Percentiles rank a stretch among this genome's conserved stretches.
These are phyloP conservation scores for Pontederia crassipes DNA, from an alignment of 176 grass and related monocot species.

Conservation along the genomic window DNA sequence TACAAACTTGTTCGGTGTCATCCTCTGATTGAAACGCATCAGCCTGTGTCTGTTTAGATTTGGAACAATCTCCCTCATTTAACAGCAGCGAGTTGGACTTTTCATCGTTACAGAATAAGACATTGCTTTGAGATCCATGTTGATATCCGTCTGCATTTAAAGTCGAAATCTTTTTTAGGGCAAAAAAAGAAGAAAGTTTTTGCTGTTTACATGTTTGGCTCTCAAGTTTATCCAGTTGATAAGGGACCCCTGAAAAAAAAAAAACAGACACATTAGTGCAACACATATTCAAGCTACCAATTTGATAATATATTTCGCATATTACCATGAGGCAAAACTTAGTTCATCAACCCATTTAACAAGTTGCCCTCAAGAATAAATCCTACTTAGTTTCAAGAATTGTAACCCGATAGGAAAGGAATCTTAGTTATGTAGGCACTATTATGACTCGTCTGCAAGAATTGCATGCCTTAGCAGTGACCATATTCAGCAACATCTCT, in stretches of 20 bases:
- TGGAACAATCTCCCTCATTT: background rate
- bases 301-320: background rate
- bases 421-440: too few species aligned
- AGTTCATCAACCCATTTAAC: background rate
- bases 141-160: background rate
- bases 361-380: background rate
- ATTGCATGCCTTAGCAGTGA: too few species aligned
- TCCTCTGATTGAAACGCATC: background rate
- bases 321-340: background rate
- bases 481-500: too few species aligned
- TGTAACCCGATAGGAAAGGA: too few species aligned
- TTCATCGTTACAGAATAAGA: background rate
- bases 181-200: conserved; percentile 90
- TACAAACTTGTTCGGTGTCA: background rate
- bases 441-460: too few species aligned
- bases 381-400: background rate
- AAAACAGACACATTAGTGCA: background rate
- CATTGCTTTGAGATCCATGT: background rate
- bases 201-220: conserved; percentile 61
- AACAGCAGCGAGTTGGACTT: background rate
- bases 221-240: conserved; percentile 59
- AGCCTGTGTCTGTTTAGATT: background rate
- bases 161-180: conserved; percentile 32
- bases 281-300: background rate
- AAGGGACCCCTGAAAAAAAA: conserved; percentile 46